Percentiles rank a stretch among this genome's conserved stretches.
These are phyloP conservation scores for Plasmodium chabaudi DNA, from an alignment of 169 alveolate species.

Conservation along the genomic window DNA sequence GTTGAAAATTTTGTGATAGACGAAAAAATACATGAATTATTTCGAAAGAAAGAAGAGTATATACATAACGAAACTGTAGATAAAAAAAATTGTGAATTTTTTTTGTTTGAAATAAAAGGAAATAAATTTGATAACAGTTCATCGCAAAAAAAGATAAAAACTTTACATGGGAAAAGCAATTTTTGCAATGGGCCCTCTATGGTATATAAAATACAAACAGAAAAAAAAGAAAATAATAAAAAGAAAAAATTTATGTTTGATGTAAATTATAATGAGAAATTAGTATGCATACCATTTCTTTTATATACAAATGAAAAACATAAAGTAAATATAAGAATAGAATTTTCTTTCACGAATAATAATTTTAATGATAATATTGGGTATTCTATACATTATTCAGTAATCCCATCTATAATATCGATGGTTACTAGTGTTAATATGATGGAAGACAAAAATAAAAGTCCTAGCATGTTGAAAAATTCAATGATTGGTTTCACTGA, in stretches of 20 bases:
- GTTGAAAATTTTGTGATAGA: constrained; percentile 12
- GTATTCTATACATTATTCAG: constrained; percentile 7
- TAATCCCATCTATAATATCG: constrained; percentile 41
- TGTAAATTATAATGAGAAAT: constrained; percentile 13
- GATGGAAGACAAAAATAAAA: neutral
- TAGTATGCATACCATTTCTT: constrained; percentile 60
- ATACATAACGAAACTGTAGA: neutral
- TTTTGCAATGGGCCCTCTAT: constrained; percentile 48
- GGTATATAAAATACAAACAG: constrained; percentile 25
- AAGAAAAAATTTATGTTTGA: constrained; percentile 28
- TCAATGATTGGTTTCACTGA: neutral
- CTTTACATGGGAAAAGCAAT: constrained; percentile 43
- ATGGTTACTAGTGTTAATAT: constrained; percentile 29
- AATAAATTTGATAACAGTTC: neutral
- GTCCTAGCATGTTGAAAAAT: neutral
- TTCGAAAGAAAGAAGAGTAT: neutral
- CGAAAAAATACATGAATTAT: constrained; percentile 9
- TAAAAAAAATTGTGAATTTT: constrained; percentile 5
- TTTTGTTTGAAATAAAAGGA: constrained; percentile 41
- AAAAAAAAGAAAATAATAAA: constrained; percentile 1
- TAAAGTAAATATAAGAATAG: constrained; percentile 30
- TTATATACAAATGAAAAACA: constrained; percentile 18
- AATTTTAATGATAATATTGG: constrained; percentile 16
- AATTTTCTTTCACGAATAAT: constrained; percentile 31
- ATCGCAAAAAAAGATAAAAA: neutral